These are phyloP conservation scores for Xylaria telfairii DNA, from an alignment of 495 filamentous ascomycete species.

Conservation along the genomic window DNA sequence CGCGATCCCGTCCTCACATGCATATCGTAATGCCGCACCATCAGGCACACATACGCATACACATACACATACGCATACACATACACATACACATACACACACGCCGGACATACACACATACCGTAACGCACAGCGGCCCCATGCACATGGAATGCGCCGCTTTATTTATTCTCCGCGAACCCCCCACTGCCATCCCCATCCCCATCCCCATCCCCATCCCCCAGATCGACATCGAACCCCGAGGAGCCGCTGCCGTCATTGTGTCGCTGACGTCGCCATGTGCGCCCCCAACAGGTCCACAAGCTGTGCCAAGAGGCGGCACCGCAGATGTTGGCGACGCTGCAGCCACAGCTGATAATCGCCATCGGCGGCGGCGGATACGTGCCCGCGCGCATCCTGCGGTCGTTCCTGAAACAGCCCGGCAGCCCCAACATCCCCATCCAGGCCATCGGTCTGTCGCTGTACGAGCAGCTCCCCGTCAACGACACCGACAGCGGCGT, in stretches of 20 bases:
- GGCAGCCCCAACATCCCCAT: conserved; percentile 95
- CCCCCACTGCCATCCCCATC: not conserved
- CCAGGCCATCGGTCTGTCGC: conserved; percentile 96
- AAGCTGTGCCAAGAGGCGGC: conserved; percentile 91
- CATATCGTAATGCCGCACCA: conserved; percentile 28
- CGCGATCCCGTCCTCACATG: conserved; percentile 18
- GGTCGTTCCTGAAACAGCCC: conserved; percentile 93
- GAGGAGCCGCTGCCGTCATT: not conserved
- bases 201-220: not conserved
- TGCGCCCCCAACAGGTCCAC: conserved; percentile 72
- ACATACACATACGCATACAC: not conserved
- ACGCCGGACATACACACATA: not conserved
- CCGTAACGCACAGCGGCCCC: too few relatives aligned
- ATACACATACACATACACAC: not conserved
- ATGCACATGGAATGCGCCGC: not conserved
- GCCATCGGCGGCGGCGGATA: conserved; percentile 98
- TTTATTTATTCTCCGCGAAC: not conserved
- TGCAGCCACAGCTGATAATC: conserved; percentile 95
- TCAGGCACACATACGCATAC: conserved; percentile 26
- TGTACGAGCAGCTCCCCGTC: conserved; percentile 83
- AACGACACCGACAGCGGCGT: conserved; percentile 49
- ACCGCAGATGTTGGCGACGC: conserved; percentile 76
- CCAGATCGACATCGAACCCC: not conserved
- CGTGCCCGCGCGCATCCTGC: conserved; percentile 94
- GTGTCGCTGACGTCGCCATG: conserved; percentile 26